These are phyloP conservation scores for Erythrobasidium hasegawianum DNA, from an alignment of 1,284 basidiomycete genomes.

Conservation along the genomic window DNA sequence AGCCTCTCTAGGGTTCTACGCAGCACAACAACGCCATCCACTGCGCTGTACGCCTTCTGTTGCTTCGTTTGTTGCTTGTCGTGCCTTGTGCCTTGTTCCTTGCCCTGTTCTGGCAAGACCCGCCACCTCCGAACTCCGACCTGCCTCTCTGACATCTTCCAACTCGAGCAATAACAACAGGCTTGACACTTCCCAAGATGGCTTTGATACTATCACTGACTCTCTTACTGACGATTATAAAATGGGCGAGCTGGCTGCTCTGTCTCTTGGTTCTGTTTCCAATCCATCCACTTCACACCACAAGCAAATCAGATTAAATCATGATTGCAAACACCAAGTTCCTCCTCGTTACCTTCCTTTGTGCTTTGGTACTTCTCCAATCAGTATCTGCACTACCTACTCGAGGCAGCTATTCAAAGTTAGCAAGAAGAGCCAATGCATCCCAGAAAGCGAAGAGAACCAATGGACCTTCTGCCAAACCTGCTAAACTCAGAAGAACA, in stretches of 20 bases:
- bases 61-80: no score
- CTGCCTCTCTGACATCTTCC: no score
- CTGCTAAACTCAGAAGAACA: not conserved
- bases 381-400: constrained; percentile 25
- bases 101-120: no score
- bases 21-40: no score
- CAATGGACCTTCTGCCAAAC: constrained; percentile 11
- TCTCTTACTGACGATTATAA: not conserved
- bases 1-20: no score
- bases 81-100: no score
- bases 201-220: no score
- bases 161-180: no score
- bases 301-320: not conserved
- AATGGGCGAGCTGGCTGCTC: not conserved
- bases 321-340: constrained; percentile 19
- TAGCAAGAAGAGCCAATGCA: constrained; percentile 14
- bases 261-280: constrained; percentile 5
- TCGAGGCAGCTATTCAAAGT: constrained; percentile 19
- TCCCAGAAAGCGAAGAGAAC: constrained; percentile 11
- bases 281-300: constrained; percentile 13
- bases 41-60: no score
- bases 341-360: constrained; percentile 26
- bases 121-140: no score
- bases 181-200: no score
- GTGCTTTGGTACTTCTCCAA: constrained; percentile 23